Base-by-base conservation (phyloP, 1,284 basidiomycete species). In the Porodaedalea pini region DNA sequence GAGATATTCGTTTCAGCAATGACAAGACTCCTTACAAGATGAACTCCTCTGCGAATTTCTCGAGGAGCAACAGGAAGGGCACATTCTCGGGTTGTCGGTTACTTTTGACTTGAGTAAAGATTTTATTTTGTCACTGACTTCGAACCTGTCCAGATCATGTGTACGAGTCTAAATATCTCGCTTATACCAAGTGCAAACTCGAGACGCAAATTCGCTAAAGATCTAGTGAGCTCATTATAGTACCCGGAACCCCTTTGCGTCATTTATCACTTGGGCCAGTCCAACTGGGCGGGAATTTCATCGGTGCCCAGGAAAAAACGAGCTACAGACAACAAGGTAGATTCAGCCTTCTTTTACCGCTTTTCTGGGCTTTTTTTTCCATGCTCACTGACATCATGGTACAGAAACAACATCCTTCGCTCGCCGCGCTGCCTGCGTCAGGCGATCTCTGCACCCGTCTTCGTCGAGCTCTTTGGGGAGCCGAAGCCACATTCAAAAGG, bases 21-120 rank as follows among this genome's bases (percentile, higher is more conserved):
- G 89, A 94, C 68, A 93, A 93, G 73, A 95, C 94, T 2, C 94
- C 94, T 0, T 97, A 97, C 75, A 96, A 97, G 73, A 81, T 74
- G 3, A 78, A 78, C 3, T 82, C 96, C 40, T 86, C 86, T 2
- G 89, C 88, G 0, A 88, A 82, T 59, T 89, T 91, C 65, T 91
- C 90, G 6, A 74, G 91, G 54, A 86, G 86, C 53, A 91, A 90
- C 1, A 73, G 85, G 52, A 93, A 93, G 64, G 88, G 90, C 0
- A 81, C 82, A 17, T 92, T 90, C 66, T 85, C 90, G 21, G 73
- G 74, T 49, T 90, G 90, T 92, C 65, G 72, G 88, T 76, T 39
- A 43, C 47, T 56, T 53, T 37, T 76, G 36, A 43, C 47, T 56
- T 53, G 17, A 43, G 55, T 41, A 19, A 11, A n/a, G n/a, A n/a